Evolutionary conservation across 257 asterid species (phyloP), one percentile per base, ranked within the genome.

Genomic region (Capsicum pubescens): DNA sequence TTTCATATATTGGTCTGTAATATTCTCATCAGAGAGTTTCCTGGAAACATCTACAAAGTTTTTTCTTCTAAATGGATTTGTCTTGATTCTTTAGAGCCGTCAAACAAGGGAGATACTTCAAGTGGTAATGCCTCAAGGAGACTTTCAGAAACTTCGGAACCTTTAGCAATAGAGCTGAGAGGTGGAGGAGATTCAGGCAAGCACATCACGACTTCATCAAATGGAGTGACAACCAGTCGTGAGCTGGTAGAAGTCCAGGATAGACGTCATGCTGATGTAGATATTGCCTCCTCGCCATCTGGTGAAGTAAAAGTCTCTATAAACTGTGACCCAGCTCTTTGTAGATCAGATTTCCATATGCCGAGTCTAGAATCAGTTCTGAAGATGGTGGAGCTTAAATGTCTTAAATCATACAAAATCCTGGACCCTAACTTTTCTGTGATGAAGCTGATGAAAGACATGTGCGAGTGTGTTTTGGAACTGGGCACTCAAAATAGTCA

Each of bases 291-390:
- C 84, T 93, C 92, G 0, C 86, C 88, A 57, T 85, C 59, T 32
- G 92, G 96, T 80, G 96, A 92, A 86, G 93, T 92, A 82, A 91
- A 89, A 89, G 68, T 92, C n/a, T 84, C 84, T 61, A 82, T 93
- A 83, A 89, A 83, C 83, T 88, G 89, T 55, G 76, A 87, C 83
- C 66, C 85, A 84, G 87, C 84, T 87, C 84, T 58, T 87, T 88
- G 82, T 81, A 91, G 84, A 78, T 84, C 87, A 15, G 84, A 82
- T 58, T 86, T 89, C 88, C 89, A 74, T 81, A 83, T 87, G 88
- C 95, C 92, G 50, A 87, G 87, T 83, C 86, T 87, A 79, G 94
- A 88, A 78, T 83, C 90, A 9, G 88, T 92, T 88, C 74, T 91
- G 57, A 87, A 87, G 77, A 85, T 68, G 70, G 91, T 87, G 54